Evolutionary conservation across 257 asterid genomes (phyloP).

Genomic region (Ajuga chamaepitys): DNA sequence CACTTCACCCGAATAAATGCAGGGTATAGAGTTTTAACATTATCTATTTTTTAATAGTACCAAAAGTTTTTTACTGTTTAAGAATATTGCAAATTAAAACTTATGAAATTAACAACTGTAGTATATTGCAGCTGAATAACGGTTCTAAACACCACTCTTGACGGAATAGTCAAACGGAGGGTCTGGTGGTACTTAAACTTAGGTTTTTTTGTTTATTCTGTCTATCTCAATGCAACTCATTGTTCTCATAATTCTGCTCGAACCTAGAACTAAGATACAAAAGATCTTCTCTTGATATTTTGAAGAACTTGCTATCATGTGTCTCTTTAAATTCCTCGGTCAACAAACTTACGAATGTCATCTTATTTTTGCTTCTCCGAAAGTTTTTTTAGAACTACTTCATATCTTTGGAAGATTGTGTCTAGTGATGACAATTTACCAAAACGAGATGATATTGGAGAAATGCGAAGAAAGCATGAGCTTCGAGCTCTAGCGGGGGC

Average conservation of each 20-base stretch:
- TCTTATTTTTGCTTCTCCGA: neutral
- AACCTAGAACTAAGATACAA: neutral
- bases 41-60: neutral
- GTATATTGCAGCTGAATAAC: too few relatives aligned
- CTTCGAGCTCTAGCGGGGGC: constrained; percentile 79
- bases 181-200: neutral
- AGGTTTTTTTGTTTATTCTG: neutral
- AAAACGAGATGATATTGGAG: constrained; percentile 90
- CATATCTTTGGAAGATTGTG: constrained; percentile 35
- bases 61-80: neutral
- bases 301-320: neutral
- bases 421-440: constrained; percentile 94
- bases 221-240: neutral
- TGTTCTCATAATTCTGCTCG: neutral
- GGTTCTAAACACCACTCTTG: too few relatives aligned
- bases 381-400: neutral
- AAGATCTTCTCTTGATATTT: neutral
- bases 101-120: neutral
- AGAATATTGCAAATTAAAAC: neutral
- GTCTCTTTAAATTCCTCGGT: neutral
- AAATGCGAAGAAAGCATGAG: constrained; percentile 88
- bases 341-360: too few relatives aligned
- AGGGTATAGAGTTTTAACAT: constrained; percentile 31
- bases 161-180: too few relatives aligned
- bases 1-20: constrained; percentile 35